These are phyloP conservation scores for Pythium dissimile DNA, from an alignment of 352 stramenopile species.

Conservation along the genomic window DNA sequence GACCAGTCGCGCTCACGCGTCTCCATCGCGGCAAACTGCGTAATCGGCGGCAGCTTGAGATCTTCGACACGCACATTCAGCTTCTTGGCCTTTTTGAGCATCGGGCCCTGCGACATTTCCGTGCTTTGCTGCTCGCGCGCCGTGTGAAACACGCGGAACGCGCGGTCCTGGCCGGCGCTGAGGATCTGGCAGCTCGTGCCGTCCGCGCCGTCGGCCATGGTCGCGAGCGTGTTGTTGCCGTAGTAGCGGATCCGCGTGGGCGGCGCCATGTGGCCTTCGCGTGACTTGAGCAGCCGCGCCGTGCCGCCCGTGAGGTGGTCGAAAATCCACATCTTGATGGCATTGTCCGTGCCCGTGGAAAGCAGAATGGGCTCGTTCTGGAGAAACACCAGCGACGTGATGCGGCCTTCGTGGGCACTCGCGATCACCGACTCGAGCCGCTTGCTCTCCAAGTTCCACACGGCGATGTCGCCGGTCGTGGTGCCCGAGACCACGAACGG, in stretches of 20 bases:
- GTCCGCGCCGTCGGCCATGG: slow-evolving; percentile 80
- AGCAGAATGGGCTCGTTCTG: slow-evolving; percentile 88
- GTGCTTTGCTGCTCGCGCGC: slow-evolving; percentile 85
- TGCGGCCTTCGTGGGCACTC: slow-evolving; percentile 66
- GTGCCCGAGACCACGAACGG: slow-evolving; percentile 67
- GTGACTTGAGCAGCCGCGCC: slow-evolving; percentile 87
- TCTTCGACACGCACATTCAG: slow-evolving; percentile 83
- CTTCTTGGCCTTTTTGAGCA: slow-evolving; percentile 91
- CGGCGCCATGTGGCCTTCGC: slow-evolving; percentile 81
- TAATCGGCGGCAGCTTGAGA: slow-evolving; percentile 90
- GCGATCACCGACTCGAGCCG: slow-evolving; percentile 80
- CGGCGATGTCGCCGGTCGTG: slow-evolving; percentile 74
- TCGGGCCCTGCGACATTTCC: slow-evolving; percentile 87
- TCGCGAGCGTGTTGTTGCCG: slow-evolving; percentile 84
- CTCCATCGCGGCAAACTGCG: slow-evolving; percentile 90
- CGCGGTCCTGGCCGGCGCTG: slow-evolving; percentile 84
- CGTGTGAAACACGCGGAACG: slow-evolving; percentile 92
- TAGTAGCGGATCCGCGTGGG: slow-evolving; percentile 90
- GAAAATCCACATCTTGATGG: slow-evolving; percentile 94
- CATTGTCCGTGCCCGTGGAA: slow-evolving; percentile 86
- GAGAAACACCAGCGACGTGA: slow-evolving; percentile 81
- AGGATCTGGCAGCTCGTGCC: slow-evolving; percentile 89
- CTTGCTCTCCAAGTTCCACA: slow-evolving; percentile 92
- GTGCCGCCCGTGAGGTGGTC: slow-evolving; percentile 79
- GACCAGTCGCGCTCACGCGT: slow-evolving; percentile 88